Conservation (phyloP, 352 stramenopile genomes). For the Thraustochytrium sp. region DNA sequence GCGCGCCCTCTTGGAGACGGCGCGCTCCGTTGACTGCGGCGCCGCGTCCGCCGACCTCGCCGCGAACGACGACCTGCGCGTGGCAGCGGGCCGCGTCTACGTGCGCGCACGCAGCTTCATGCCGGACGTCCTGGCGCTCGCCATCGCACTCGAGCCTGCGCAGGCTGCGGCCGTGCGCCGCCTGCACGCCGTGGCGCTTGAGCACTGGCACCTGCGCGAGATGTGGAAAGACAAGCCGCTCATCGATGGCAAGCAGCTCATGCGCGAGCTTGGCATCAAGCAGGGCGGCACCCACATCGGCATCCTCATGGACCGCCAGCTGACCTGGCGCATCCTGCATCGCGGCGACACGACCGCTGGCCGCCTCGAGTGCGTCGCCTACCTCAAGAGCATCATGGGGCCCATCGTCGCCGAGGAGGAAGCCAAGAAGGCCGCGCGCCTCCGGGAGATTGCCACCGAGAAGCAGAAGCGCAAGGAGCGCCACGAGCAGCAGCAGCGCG, state of each 20-base stretch:
- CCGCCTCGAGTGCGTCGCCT: background rate
- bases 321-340: background rate
- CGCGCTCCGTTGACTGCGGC: background rate
- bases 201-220: background rate
- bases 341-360: background rate
- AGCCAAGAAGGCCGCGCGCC: slow-evolving; percentile 12
- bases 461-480: background rate
- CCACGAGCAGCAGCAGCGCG: background rate
- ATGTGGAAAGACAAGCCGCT: slow-evolving; percentile 31
- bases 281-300: slow-evolving; percentile 2
- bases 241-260: slow-evolving; percentile 13
- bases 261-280: background rate
- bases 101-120: background rate
- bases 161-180: background rate
- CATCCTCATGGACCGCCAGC: slow-evolving; percentile 23
- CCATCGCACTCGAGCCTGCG: background rate
- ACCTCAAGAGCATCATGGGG: background rate
- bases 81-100: background rate
- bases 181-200: background rate
- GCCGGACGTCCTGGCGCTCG: background rate
- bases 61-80: background rate
- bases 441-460: background rate
- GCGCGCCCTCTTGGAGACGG: background rate
- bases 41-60: background rate
- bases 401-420: background rate